phyloP scores from a whole-genome alignment of 2,329 filamentous ascomycete species.

The Colletotrichum sp. region DNA sequence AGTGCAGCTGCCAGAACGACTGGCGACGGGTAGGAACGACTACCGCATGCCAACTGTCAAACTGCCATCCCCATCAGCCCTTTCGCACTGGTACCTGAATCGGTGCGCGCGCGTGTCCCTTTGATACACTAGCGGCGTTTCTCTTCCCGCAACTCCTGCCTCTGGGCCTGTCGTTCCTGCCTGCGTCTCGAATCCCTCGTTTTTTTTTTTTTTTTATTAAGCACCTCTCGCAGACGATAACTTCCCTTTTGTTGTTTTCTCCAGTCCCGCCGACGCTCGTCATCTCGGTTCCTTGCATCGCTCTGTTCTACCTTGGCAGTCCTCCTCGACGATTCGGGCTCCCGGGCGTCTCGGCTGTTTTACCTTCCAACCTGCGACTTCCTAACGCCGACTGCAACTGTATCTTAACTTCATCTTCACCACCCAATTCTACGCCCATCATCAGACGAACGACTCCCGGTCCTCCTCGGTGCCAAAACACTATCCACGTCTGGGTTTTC shows the following conservation, averaged over 20 bases:
- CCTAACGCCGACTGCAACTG: neutral
- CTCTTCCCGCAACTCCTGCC: neutral
- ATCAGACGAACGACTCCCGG: neutral
- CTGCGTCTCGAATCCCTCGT: neutral
- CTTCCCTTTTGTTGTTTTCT: neutral
- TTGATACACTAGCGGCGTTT: conserved; percentile 13
- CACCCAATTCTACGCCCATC: neutral
- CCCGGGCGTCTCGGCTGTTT: neutral
- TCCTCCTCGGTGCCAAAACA: neutral
- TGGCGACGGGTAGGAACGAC: neutral
- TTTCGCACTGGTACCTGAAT: neutral
- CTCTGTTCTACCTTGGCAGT: neutral
- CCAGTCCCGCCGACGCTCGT: neutral
- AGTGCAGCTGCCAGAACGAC: conserved; percentile 6
- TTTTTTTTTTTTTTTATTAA: neutral
- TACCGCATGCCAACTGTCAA: neutral
- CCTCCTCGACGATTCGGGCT: neutral
- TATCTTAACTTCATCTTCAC: conserved; percentile 15
- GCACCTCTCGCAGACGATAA: neutral
- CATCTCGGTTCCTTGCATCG: neutral
- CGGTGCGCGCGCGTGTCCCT: neutral
- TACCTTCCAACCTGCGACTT: conserved; percentile 2
- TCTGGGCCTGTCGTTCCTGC: neutral
- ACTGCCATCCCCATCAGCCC: neutral
- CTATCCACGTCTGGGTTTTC: neutral